These are phyloP conservation scores for Croton laevigatus DNA, from an alignment of 441 rosid genomes.

Conservation along the genomic window DNA sequence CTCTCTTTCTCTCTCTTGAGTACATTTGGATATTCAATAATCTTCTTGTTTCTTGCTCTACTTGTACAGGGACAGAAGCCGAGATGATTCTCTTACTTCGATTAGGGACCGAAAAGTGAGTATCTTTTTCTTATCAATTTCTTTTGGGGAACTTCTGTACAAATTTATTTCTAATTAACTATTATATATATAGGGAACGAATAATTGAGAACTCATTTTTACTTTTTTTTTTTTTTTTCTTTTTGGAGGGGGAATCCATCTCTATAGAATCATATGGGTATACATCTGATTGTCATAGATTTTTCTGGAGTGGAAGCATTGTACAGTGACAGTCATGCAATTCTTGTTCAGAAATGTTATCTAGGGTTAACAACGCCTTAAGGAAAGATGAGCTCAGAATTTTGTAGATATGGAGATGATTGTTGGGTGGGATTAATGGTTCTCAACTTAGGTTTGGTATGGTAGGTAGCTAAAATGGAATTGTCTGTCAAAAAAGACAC, in stretches of 20 bases:
- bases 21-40: not conserved
- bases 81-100: conserved; percentile 41
- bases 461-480: not conserved
- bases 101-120: conserved; percentile 65
- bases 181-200: not conserved
- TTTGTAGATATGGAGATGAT: not conserved
- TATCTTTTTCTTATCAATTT: not conserved
- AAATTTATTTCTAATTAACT: not conserved
- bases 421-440: not conserved
- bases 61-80: conserved; percentile 36
- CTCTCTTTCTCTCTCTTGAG: not conserved
- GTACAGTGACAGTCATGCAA: not conserved
- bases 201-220: not conserved
- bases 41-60: not conserved
- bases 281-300: not conserved
- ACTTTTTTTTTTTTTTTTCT: not conserved
- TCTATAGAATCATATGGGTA: not conserved
- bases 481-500: not conserved
- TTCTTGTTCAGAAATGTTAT: not conserved
- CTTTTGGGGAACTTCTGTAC: not conserved
- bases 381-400: not conserved
- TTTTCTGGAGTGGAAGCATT: not conserved
- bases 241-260: not conserved
- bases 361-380: not conserved
- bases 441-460: not conserved